phyloP scores from a whole-genome alignment of 208 protist species.

The Paratrypanosoma confusum region DNA sequence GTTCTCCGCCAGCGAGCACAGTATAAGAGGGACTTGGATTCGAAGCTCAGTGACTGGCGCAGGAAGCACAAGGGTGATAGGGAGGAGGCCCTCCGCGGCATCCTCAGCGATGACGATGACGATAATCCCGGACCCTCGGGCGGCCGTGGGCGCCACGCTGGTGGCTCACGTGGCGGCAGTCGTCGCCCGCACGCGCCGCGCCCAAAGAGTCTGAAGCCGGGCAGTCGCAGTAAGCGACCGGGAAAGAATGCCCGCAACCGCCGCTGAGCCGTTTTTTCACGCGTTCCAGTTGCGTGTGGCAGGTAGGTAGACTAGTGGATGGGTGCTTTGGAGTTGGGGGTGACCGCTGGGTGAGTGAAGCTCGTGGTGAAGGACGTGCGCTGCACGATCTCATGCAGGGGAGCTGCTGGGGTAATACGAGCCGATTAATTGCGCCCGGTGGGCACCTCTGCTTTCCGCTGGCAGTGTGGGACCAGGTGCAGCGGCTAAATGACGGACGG shows the following conservation, averaged over 20 bases:
- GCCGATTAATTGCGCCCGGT: too few relatives aligned
- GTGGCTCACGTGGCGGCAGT: neutral
- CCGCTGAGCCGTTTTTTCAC: too few relatives aligned
- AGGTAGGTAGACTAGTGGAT: too few relatives aligned
- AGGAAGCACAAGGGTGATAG: constrained; percentile 66
- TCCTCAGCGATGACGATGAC: constrained; percentile 50
- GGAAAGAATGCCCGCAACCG: constrained; percentile 79
- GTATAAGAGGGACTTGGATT: constrained; percentile 88
- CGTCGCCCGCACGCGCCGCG: constrained; percentile 14
- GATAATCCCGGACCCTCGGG: constrained; percentile 9
- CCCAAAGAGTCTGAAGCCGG: constrained; percentile 40
- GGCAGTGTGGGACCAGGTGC: too few relatives aligned
- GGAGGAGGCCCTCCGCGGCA: constrained; percentile 52
- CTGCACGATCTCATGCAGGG: too few relatives aligned
- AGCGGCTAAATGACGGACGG: too few relatives aligned
- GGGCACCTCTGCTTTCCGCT: too few relatives aligned
- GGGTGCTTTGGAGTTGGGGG: too few relatives aligned
- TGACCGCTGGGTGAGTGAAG: too few relatives aligned
- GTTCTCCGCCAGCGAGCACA: constrained; percentile 87
- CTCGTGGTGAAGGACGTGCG: too few relatives aligned
- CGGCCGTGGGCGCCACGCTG: constrained; percentile 5
- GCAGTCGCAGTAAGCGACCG: constrained; percentile 48
- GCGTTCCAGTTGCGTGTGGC: too few relatives aligned
- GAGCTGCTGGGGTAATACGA: too few relatives aligned
- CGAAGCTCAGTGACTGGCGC: constrained; percentile 73